Conservation (phyloP, 495 filamentous ascomycete genomes). For the Pyrenula aspistea region DNA sequence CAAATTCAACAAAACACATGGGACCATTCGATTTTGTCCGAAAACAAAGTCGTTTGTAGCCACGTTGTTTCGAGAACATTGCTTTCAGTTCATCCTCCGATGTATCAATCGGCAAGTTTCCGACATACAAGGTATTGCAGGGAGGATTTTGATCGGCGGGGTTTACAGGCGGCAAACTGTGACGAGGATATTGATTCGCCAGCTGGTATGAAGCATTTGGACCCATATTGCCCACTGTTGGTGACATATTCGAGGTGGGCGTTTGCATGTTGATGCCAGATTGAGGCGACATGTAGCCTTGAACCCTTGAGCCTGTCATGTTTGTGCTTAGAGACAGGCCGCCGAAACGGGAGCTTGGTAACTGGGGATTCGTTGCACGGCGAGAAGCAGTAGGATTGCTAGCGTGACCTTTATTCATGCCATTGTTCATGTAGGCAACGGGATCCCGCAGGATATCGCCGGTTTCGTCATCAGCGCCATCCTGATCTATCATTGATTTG, state of each 20-base stretch:
- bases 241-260: constrained; percentile 49
- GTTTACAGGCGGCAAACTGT: constrained; percentile 78
- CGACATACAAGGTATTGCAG: constrained; percentile 96
- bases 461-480: constrained; percentile 71
- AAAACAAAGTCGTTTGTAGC: constrained; percentile 93
- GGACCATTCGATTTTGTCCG: constrained; percentile 97
- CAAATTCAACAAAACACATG: constrained; percentile 99
- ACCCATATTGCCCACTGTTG: constrained; percentile 30
- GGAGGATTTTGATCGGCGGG: constrained; percentile 96
- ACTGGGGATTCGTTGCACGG: constrained; percentile 62
- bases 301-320: constrained; percentile 39
- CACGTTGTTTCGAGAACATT: constrained; percentile 86
- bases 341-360: constrained; percentile 59
- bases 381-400: constrained; percentile 35
- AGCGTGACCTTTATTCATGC: constrained; percentile 31
- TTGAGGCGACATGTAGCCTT: constrained; percentile 38
- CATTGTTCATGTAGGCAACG: constrained; percentile 72
- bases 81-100: constrained; percentile 94
- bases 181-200: constrained; percentile 45
- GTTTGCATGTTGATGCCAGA: constrained; percentile 35
- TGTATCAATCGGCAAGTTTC: constrained; percentile 87
- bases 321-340: constrained; percentile 60
- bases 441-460: constrained; percentile 75
- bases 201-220: constrained; percentile 43
- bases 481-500: constrained; percentile 77